Evolutionary conservation across 345 rosid species (phyloP).

Genomic region (Euphorbia lathyris): DNA sequence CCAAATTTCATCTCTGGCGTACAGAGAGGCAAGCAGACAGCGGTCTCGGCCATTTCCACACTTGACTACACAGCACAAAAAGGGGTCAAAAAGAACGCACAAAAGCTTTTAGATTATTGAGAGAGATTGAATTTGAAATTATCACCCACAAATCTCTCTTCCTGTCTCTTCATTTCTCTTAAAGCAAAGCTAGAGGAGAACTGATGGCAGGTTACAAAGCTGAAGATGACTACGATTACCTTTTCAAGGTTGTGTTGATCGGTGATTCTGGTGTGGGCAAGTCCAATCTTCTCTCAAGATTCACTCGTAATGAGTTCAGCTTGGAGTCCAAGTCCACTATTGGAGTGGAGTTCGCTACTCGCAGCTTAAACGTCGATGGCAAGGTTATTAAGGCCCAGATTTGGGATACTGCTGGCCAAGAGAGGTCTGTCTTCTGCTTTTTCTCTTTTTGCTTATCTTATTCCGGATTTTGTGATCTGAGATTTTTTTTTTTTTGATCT

Average conservation of each 20-base stretch:
- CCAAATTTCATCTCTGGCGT: slow-evolving; percentile 8
- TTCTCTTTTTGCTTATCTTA: background rate
- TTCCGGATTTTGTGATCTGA: slow-evolving; percentile 18
- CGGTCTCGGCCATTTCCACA: slow-evolving; percentile 26
- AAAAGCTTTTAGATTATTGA: background rate
- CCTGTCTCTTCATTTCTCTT: slow-evolving; percentile 10
- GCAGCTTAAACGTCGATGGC: slow-evolving; percentile 78
- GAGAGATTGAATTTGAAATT: background rate
- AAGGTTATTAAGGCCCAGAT: slow-evolving; percentile 95
- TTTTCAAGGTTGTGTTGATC: slow-evolving; percentile 80
- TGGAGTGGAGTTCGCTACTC: slow-evolving; percentile 95
- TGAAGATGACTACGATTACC: slow-evolving; percentile 94
- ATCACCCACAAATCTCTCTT: background rate
- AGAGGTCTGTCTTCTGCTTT: slow-evolving; percentile 43
- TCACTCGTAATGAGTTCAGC: slow-evolving; percentile 90
- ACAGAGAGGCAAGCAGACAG: slow-evolving; percentile 24
- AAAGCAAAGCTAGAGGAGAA: slow-evolving; percentile 12
- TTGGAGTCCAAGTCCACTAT: slow-evolving; percentile 92
- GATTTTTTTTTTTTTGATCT: slow-evolving; percentile 5
- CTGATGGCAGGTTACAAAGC: slow-evolving; percentile 89
- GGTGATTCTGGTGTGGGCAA: slow-evolving; percentile 96
- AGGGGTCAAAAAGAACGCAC: background rate
- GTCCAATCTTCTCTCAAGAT: slow-evolving; percentile 86
- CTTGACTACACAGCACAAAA: background rate
- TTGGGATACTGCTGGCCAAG: slow-evolving; percentile 99